These are phyloP conservation scores for Hypoxylon sp. DNA, from an alignment of 2,329 filamentous ascomycete species.

Conservation along the genomic window DNA sequence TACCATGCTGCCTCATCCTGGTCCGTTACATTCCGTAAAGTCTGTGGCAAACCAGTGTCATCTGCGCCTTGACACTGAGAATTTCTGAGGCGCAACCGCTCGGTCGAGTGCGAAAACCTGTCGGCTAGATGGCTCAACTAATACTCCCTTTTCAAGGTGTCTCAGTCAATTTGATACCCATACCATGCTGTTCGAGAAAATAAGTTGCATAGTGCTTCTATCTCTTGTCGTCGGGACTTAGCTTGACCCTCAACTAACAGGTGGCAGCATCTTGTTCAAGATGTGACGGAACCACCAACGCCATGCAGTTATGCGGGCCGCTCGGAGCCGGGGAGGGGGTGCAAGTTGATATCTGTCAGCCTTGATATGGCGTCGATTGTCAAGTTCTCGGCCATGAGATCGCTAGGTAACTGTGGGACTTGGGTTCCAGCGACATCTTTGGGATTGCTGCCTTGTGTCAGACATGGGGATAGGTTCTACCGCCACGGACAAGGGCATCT, in stretches of 20 bases:
- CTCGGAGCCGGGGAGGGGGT: not conserved
- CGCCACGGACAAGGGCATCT: constrained; percentile 3
- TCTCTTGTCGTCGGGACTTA: constrained; percentile 6
- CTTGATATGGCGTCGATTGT: constrained; percentile 10
- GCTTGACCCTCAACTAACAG: not conserved
- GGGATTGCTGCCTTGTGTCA: constrained; percentile 16
- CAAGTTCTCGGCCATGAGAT: constrained; percentile 1
- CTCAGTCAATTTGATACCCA: not conserved
- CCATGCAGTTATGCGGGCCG: not conserved
- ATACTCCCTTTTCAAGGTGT: not conserved
- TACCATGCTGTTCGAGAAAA: not conserved
- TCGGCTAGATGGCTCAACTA: constrained; percentile 1
- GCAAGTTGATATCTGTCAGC: constrained; percentile 4
- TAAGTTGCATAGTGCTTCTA: constrained; percentile 3
- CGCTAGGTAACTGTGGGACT: not conserved
- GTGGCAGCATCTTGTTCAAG: constrained; percentile 4
- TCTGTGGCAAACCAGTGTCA: not conserved
- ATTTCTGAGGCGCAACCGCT: not conserved
- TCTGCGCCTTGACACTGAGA: not conserved
- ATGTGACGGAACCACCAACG: not conserved
- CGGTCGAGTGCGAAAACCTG: not conserved
- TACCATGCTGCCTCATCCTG: not conserved
- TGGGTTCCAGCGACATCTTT: not conserved
- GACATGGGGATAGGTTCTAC: constrained; percentile 2
- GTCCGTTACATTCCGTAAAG: not conserved